Conservation (phyloP, 305 asterid species). For the Withania somnifera region DNA sequence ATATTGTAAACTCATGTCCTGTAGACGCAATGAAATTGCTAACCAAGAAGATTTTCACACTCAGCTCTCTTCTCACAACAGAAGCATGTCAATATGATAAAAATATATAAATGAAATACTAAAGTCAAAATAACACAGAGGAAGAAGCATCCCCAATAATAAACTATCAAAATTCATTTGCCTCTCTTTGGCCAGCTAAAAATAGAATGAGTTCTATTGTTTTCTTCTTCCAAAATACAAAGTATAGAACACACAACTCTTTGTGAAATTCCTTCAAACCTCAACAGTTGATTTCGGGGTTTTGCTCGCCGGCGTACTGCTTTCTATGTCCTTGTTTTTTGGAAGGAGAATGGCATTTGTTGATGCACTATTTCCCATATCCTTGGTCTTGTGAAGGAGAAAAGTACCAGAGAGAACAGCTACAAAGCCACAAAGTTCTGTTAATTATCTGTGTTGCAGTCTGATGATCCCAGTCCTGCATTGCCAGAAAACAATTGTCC, state of each 20-base stretch:
- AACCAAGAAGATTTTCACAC: neutral
- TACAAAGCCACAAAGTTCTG: too few species aligned
- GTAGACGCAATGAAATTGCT: neutral
- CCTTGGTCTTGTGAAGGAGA: too few species aligned
- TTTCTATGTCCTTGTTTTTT: too few species aligned
- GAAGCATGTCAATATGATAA: neutral
- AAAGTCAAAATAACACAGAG: neutral
- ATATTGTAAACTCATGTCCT: neutral
- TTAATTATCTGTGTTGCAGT: neutral
- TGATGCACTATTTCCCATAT: too few species aligned
- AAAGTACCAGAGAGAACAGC: too few species aligned
- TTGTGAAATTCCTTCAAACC: too few species aligned
- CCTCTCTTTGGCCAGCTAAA: neutral
- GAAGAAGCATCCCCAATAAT: neutral
- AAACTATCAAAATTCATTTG: neutral
- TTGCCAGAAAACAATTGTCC: neutral
- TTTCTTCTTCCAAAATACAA: neutral
- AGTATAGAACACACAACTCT: neutral
- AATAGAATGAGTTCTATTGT: neutral
- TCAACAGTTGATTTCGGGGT: too few species aligned
- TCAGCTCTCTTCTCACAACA: neutral
- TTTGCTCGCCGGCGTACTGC: too few species aligned
- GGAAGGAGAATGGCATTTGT: too few species aligned
- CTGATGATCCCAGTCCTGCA: conserved; percentile 6
- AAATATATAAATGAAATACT: neutral